These are phyloP conservation scores for Acanthamoeba royreba DNA, from an alignment of 208 protist species.

Conservation along the genomic window DNA sequence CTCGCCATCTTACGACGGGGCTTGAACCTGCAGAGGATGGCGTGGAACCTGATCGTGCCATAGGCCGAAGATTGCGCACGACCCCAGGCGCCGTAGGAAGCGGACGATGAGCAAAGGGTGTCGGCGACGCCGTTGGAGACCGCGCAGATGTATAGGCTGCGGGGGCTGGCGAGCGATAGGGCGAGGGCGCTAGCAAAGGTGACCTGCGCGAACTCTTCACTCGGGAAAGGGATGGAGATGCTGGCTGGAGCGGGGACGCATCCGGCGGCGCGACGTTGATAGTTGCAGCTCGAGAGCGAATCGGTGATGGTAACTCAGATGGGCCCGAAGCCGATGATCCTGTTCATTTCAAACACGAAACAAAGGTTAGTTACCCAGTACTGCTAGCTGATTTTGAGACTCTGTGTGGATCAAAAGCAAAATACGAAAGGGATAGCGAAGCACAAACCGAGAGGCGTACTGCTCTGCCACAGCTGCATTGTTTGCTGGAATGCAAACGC, in stretches of 20 bases:
- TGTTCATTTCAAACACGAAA: too few relatives aligned
- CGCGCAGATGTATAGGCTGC: neutral
- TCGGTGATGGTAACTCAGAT: neutral
- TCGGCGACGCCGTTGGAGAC: neutral
- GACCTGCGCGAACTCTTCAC: neutral
- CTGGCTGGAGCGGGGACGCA: too few relatives aligned
- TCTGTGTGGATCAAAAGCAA: too few relatives aligned
- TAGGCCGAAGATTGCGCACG: too few relatives aligned
- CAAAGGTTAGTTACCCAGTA: too few relatives aligned
- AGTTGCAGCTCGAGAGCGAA: too few relatives aligned
- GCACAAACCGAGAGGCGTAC: neutral
- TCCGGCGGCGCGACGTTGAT: neutral
- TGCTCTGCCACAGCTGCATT: neutral
- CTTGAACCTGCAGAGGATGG: too few relatives aligned
- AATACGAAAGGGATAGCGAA: neutral
- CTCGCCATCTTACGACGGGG: too few relatives aligned
- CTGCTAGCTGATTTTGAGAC: too few relatives aligned
- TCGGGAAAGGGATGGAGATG: neutral
- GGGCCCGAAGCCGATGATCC: too few relatives aligned
- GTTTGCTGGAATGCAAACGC: neutral
- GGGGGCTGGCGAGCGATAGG: neutral
- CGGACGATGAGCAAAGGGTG: neutral
- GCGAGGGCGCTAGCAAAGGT: neutral
- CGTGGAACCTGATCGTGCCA: too few relatives aligned
- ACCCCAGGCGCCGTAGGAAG: neutral